Evolutionary conservation across 2,329 filamentous ascomycete genomes (phyloP).

Genomic region (Fusarium sp.): DNA sequence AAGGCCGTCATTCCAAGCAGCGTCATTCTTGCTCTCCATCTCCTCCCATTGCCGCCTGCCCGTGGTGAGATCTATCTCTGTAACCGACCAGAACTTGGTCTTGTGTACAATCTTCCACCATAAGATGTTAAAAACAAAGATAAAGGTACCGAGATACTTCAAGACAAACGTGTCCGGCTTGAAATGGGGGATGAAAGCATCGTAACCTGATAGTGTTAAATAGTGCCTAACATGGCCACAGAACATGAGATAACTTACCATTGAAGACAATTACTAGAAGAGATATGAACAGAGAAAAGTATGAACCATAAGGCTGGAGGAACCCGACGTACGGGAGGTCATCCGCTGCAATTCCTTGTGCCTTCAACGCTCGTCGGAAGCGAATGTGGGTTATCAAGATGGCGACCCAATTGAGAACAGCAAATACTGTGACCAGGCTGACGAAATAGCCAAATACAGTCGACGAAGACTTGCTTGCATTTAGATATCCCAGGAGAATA

Average conservation of each 20-base stretch:
- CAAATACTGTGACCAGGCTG: conserved; percentile 56
- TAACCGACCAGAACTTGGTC: conserved; percentile 57
- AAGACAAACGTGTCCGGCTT: conserved; percentile 72
- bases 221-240: no score
- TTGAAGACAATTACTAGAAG: conserved; percentile 68
- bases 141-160: conserved; percentile 56
- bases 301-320: conserved; percentile 54
- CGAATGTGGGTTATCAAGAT: conserved; percentile 54
- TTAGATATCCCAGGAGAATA: conserved; percentile 54
- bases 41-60: conserved; percentile 53
- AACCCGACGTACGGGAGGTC: conserved; percentile 53
- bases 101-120: conserved; percentile 73
- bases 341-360: conserved; percentile 49
- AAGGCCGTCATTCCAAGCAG: no score
- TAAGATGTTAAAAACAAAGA: conserved; percentile 66
- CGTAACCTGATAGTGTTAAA: background rate
- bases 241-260: background rate
- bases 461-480: conserved; percentile 48
- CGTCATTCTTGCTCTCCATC: no score
- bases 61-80: conserved; percentile 67
- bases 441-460: conserved; percentile 56
- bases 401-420: conserved; percentile 57
- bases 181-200: conserved; percentile 63
- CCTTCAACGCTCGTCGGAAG: conserved; percentile 52
- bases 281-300: conserved; percentile 48